A percentile compares a stretch with the other conserved stretches of the same genome.
phyloP scores from a whole-genome alignment of 2,329 filamentous ascomycete genomes.

The Bipolaris sorokiniana region DNA sequence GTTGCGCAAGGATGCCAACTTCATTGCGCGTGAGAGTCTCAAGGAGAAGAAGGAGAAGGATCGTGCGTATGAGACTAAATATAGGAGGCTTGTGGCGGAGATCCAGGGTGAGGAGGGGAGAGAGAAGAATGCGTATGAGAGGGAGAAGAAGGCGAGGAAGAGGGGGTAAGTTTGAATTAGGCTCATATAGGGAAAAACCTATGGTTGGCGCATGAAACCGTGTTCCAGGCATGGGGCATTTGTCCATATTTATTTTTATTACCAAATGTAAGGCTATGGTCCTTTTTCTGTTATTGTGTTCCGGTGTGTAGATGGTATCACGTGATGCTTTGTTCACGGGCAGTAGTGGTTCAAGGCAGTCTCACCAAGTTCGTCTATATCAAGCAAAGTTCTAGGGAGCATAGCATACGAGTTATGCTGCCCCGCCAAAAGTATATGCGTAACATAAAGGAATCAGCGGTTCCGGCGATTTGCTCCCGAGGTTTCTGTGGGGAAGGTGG shows the following conservation, averaged over 20 bases:
- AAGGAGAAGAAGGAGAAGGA: constrained; percentile 92
- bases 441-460: not conserved
- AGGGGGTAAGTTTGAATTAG: constrained; percentile 7
- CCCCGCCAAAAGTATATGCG: too few species aligned
- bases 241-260: too few species aligned
- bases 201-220: not conserved
- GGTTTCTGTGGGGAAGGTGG: constrained; percentile 1
- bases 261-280: too few species aligned
- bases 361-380: too few species aligned
- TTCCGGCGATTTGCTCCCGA: not conserved
- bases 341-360: too few species aligned
- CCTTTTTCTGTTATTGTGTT: too few species aligned
- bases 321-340: too few species aligned
- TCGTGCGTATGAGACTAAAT: constrained; percentile 94
- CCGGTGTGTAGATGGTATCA: too few species aligned
- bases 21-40: constrained; percentile 88
- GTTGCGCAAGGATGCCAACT: constrained; percentile 91
- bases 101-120: constrained; percentile 93
- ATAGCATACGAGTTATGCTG: too few species aligned
- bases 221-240: not conserved
- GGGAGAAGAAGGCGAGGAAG: constrained; percentile 79
- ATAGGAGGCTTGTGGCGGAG: constrained; percentile 87
- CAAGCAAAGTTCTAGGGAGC: too few species aligned
- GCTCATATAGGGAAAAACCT: not conserved
- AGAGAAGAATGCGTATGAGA: constrained; percentile 87